Evolutionary conservation across 2,329 filamentous ascomycete genomes (phyloP).

Genomic region (Claviceps maximensis): DNA sequence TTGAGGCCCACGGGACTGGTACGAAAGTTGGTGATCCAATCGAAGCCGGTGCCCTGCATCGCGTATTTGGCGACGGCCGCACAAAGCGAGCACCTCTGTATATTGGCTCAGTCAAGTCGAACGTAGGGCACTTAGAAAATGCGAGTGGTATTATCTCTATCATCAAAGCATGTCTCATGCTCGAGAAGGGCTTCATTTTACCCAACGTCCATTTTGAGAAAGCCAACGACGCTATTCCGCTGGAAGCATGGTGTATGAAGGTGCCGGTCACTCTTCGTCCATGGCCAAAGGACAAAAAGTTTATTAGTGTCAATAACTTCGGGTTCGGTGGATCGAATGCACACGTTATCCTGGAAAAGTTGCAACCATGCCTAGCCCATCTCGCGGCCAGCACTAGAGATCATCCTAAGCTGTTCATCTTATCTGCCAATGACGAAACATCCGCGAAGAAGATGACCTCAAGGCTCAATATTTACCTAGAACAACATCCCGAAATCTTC

Average conservation of each 20-base stretch:
- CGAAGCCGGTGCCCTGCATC: conserved; percentile 35
- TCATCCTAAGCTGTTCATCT: conserved; percentile 25
- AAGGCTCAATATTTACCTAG: conserved; percentile 25
- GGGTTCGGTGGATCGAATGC: conserved; percentile 34
- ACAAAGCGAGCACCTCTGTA: conserved; percentile 29
- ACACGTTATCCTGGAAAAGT: conserved; percentile 25
- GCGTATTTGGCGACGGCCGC: conserved; percentile 27
- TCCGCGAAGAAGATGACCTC: conserved; percentile 17
- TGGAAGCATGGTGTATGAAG: conserved; percentile 35
- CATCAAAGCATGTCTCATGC: conserved; percentile 38
- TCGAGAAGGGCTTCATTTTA: conserved; percentile 35
- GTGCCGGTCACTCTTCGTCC: conserved; percentile 31
- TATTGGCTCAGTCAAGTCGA: conserved; percentile 37
- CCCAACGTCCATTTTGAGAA: conserved; percentile 38
- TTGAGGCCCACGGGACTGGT: conserved; percentile 43
- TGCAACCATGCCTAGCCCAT: not conserved
- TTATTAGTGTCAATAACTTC: conserved; percentile 36
- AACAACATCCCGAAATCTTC: conserved; percentile 28
- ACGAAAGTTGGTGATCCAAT: conserved; percentile 42
- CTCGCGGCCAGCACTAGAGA: not conserved
- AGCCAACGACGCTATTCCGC: conserved; percentile 34
- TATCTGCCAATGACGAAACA: conserved; percentile 25
- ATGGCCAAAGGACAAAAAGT: conserved; percentile 34
- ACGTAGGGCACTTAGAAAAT: conserved; percentile 38
- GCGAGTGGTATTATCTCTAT: conserved; percentile 37